Evolutionary conservation across 179 eudicot genomes (phyloP).

Genomic region (Silene coronaria): DNA sequence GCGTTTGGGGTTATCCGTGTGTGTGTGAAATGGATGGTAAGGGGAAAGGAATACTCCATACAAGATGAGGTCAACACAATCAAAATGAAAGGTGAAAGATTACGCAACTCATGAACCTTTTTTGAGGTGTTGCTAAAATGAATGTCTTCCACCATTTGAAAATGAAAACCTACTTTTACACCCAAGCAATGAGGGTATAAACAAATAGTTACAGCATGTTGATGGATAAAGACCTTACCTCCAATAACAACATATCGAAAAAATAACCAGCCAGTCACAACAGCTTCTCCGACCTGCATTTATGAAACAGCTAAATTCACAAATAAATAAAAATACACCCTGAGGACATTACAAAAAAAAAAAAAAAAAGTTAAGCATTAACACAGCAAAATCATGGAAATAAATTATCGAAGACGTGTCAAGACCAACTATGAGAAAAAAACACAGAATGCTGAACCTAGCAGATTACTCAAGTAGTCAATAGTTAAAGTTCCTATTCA

Average conservation of each 20-base stretch:
- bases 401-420: not conserved
- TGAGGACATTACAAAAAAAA: not conserved
- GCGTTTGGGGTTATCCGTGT: too few species aligned
- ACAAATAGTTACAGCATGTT: not conserved
- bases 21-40: too few species aligned
- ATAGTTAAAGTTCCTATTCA: not conserved
- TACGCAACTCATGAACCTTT: not conserved
- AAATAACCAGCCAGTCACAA: slow-evolving; percentile 93
- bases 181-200: not conserved
- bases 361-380: not conserved
- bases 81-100: not conserved
- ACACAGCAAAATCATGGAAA: not conserved
- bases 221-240: slow-evolving; percentile 46
- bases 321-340: not conserved
- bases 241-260: slow-evolving; percentile 97
- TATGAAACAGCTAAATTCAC: not conserved
- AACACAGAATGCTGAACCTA: not conserved
- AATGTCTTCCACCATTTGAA: not conserved
- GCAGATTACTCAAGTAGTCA: not conserved
- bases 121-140: not conserved
- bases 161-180: not conserved
- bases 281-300: slow-evolving; percentile 87
- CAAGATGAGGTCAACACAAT: not conserved
- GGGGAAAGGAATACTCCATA: not conserved
- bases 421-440: not conserved